phyloP scores from a whole-genome alignment of 352 stramenopile genomes.

The Phytophthora sp. region DNA sequence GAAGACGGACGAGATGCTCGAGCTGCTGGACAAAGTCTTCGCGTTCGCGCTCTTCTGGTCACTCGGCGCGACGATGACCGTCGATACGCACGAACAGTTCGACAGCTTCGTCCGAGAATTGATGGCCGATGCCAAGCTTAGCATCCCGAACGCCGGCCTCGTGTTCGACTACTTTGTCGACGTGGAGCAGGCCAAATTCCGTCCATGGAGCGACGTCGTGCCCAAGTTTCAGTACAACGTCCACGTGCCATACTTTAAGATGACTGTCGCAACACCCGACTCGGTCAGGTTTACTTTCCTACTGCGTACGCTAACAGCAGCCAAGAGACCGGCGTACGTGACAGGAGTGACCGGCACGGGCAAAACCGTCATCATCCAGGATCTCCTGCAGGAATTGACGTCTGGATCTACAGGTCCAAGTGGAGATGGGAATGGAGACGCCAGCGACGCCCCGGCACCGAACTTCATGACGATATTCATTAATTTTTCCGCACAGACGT shows the following conservation, averaged over 20 bases:
- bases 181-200: constrained; percentile 50
- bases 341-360: constrained; percentile 90
- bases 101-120: constrained; percentile 80
- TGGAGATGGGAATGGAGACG: constrained; percentile 34
- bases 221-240: constrained; percentile 73
- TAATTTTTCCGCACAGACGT: constrained; percentile 94
- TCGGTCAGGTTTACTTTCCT: constrained; percentile 77
- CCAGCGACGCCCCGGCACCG: constrained; percentile 34
- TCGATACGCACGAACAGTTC: constrained; percentile 75
- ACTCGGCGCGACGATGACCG: constrained; percentile 85
- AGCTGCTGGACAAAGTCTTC: constrained; percentile 83
- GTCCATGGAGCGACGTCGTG: constrained; percentile 66
- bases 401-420: constrained; percentile 19
- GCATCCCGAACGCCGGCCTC: constrained; percentile 60
- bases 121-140: constrained; percentile 56
- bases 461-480: constrained; percentile 83
- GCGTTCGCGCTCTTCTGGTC: constrained; percentile 93
- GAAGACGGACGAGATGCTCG: constrained; percentile 51
- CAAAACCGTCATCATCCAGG: constrained; percentile 90
- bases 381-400: constrained; percentile 67
- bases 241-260: constrained; percentile 75
- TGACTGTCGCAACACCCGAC: constrained; percentile 79
- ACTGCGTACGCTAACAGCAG: constrained; percentile 54
- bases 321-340: constrained; percentile 86
- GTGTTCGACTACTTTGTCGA: constrained; percentile 92